Evolutionary conservation across 2,329 filamentous ascomycete genomes (phyloP), one percentile per base, ranked within the genome.

Genomic region (Ophiostoma tasmaniense): DNA sequence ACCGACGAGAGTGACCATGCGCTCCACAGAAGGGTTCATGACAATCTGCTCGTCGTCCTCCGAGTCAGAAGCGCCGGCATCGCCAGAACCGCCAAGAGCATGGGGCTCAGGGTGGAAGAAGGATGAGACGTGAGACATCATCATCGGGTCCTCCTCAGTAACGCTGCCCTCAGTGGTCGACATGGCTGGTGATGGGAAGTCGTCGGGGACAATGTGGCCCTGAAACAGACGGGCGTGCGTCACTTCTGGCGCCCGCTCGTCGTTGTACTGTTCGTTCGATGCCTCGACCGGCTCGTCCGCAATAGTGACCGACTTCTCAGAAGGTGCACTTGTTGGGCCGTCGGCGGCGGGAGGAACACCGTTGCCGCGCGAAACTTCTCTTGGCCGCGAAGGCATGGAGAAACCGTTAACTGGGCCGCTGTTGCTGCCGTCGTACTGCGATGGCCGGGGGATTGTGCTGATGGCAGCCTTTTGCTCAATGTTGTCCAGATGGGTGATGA

Each of bases 1-100:
- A 71, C 95, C 95, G 17, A 99, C 95, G n/a, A 99, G 84, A 0
- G 95, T 99, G 74, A 99, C 96, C 82, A 94, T 97, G 76, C 93
- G 93, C 80, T 99, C 95, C 28, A 94, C 83, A 71, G 90, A 89
- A 13, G 90, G 87, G 73, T 94, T 88, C 74, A 90, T 87, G 13
- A 67, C 65, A 22, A 42, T 52, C 25, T 39, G 88, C 73, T 96
- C 92, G 75, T 99, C 95, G 78, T 98, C 95, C 71, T 97, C 94
- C 73, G 97, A 95, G 14, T 91, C 93, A 30, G 88, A 90, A 50
- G 85, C 90, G n/a, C 84, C 89, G 11, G 89, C 92, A 75, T 98
- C 94, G 50, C 89, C 90, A 1, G 92, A 92, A 66, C 93, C 93
- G 61, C 93, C 93, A 0, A 97, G 84, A 2, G 89, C 89, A 75